Conservation (phyloP, 345 rosid genomes). For the Corchorus capsularis region DNA sequence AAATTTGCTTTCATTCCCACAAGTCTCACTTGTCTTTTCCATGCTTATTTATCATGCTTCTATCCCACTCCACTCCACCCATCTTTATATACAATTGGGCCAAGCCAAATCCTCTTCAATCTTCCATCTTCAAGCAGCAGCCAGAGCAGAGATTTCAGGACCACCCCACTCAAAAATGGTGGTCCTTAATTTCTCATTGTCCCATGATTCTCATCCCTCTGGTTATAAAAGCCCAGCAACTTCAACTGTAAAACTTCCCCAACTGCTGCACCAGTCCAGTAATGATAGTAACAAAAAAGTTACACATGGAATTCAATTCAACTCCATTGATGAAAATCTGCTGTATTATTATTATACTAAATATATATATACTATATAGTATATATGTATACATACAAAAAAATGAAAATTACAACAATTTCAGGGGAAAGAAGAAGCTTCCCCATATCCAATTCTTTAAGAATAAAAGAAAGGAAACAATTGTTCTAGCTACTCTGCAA, state of each 20-base stretch:
- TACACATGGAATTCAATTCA: background rate
- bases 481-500: background rate
- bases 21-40: background rate
- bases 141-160: background rate
- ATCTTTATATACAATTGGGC: background rate
- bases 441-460: background rate
- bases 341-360: background rate
- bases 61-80: background rate
- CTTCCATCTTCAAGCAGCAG: background rate
- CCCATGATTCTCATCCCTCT: background rate
- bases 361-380: background rate
- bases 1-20: background rate
- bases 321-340: background rate
- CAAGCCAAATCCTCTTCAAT: background rate
- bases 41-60: background rate
- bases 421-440: background rate
- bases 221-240: background rate
- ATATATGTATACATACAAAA: background rate
- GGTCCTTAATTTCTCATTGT: background rate
- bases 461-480: background rate
- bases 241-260: background rate
- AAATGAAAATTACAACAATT: conserved; percentile 4
- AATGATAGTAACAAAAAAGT: background rate
- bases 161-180: background rate
- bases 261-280: background rate